Evolutionary conservation across 805 yeast genomes (phyloP), one percentile per base, ranked within the genome.

Genomic region (Hanseniaspora thailandica): DNA sequence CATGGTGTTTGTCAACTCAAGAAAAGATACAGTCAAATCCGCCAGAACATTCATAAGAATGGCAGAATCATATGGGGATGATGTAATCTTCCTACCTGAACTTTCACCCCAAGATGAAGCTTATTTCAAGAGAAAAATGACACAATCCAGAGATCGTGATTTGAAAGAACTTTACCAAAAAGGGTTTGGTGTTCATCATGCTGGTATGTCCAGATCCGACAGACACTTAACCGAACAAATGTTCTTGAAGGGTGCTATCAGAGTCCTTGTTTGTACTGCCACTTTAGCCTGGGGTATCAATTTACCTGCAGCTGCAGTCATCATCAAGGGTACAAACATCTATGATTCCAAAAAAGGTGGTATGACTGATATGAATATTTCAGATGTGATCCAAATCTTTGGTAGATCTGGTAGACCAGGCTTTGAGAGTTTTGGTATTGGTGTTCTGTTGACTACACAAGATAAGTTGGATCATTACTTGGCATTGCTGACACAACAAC

Each of bases 401-500:
- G 99, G 99, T 60, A 84, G 99, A 71, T 98, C 98, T 26, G 99
- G 99, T 69, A 80, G 99, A 69, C 99, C 99, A 0, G 98, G 94
- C 61, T 93, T 80, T 67, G 96, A 90, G 60, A 78, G 78, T 54
- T 82, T 76, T 62, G 99, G 98, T 74, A 86, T 90, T 2, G 97
- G 97, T 72, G 80, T 88, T 23, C 69, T 93, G 46, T 81, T 93
- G 64, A 93, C 98, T 0, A 74, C 95, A 0, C 73, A 75, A 55
- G 97, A 90, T 61, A 72, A 78, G 47, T 68, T 94, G 26, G 94
- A 86, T 60, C 96, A 88, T 60, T 93, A 90, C 61, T 78, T 94
- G n/a, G 79, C 93, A 0, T 72, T 89, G 20, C 75, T 93, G 23
- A 81, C 96, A 0, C 96, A 94, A 57, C 98, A 93, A 62, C 96